A percentile compares a stretch with the other conserved stretches of the same genome.
Evolutionary conservation across 176 grass and related monocot species (phyloP).

Genomic region (Guadua angustifolia): DNA sequence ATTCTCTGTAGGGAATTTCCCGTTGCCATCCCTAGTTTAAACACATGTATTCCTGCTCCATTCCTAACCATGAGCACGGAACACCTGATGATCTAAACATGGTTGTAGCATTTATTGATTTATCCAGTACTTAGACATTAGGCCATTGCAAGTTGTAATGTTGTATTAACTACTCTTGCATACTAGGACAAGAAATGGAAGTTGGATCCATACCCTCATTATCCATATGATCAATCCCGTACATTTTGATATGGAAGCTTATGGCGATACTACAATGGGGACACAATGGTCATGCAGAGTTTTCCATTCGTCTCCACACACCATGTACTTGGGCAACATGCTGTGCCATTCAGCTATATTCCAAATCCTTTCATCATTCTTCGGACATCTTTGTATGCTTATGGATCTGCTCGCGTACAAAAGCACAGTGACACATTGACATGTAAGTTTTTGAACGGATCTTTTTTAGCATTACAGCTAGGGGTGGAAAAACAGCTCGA

Average conservation of each 20-base stretch:
- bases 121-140: too few species aligned
- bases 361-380: not conserved
- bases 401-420: not conserved
- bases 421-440: not conserved
- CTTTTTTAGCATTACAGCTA: not conserved
- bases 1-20: too few species aligned
- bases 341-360: not conserved
- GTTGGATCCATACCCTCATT: not conserved
- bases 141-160: not conserved
- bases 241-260: not conserved
- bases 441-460: not conserved
- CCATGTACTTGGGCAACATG: not conserved
- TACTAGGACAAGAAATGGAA: not conserved
- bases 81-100: not conserved
- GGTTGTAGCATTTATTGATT: not conserved
- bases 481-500: too few species aligned
- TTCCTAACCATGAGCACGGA: not conserved
- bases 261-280: not conserved
- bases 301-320: not conserved
- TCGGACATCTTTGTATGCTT: not conserved
- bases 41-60: not conserved
- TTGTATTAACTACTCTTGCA: not conserved
- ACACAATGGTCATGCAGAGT: not conserved
- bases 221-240: not conserved
- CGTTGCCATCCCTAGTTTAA: too few species aligned